These are phyloP conservation scores for Rugonectria rugulosa DNA, from an alignment of 2,329 filamentous ascomycete species.

Conservation along the genomic window DNA sequence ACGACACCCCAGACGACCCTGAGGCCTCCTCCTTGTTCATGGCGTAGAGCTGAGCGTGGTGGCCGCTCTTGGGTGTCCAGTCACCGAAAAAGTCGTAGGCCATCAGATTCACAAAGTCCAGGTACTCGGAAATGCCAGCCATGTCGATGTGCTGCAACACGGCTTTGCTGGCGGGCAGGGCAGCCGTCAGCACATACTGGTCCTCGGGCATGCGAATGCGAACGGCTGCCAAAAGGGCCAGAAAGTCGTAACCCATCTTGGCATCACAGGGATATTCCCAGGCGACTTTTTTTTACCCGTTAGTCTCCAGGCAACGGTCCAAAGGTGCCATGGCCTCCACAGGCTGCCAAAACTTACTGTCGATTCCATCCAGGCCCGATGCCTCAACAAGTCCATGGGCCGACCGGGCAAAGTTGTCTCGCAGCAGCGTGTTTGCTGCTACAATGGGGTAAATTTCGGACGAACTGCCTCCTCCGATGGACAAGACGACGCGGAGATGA, in stretches of 20 bases:
- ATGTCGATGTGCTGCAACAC: slow-evolving; percentile 76
- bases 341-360: slow-evolving; percentile 64
- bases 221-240: slow-evolving; percentile 71
- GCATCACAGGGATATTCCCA: slow-evolving; percentile 78
- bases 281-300: slow-evolving; percentile 64
- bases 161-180: slow-evolving; percentile 72
- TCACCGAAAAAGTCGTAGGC: slow-evolving; percentile 81
- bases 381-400: slow-evolving; percentile 72
- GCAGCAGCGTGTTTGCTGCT: slow-evolving; percentile 64
- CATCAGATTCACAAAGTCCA: slow-evolving; percentile 82
- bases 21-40: slow-evolving; percentile 68
- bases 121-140: slow-evolving; percentile 64
- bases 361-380: slow-evolving; percentile 69
- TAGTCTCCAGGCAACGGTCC: slow-evolving; percentile 11
- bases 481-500: slow-evolving; percentile 78
- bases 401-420: slow-evolving; percentile 75
- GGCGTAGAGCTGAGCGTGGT: slow-evolving; percentile 78
- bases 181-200: slow-evolving; percentile 73
- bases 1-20: slow-evolving; percentile 71
- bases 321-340: not conserved
- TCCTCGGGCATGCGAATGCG: slow-evolving; percentile 73
- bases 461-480: slow-evolving; percentile 74
- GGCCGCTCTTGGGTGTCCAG: slow-evolving; percentile 72
- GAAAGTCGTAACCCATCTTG: slow-evolving; percentile 73
- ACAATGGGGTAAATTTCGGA: slow-evolving; percentile 73